phyloP scores from a whole-genome alignment of 1,284 basidiomycete species.

The Anthracocystis panici-leucophaei region DNA sequence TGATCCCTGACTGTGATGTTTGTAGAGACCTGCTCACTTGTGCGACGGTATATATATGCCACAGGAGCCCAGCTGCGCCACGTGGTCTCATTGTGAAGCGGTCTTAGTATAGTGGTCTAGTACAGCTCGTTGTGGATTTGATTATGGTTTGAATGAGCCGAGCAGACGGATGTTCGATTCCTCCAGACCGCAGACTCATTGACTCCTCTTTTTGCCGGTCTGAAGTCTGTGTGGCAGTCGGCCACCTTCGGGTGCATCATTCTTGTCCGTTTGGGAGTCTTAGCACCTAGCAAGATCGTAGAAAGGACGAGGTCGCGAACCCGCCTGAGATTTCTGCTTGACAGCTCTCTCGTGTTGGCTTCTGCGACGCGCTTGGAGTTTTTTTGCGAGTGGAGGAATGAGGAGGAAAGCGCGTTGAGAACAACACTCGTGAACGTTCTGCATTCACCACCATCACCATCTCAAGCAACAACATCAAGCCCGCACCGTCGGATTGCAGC shows the following conservation, averaged over 20 bases:
- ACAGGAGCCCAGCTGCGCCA: neutral
- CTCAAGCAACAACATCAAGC: neutral
- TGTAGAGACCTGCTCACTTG: no score
- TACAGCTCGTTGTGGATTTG: constrained; percentile 34
- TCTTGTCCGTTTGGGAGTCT: no score
- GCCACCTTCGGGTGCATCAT: no score
- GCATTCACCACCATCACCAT: neutral
- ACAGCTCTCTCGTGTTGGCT: neutral
- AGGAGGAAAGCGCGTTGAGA: constrained; percentile 12
- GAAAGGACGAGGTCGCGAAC: neutral
- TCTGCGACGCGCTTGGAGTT: neutral
- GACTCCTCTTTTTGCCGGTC: neutral
- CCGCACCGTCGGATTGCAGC: neutral
- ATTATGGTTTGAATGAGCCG: constrained; percentile 11
- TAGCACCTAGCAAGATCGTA: no score
- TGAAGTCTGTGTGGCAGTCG: neutral
- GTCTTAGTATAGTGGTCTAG: constrained; percentile 33
- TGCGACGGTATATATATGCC: no score
- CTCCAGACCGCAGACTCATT: constrained; percentile 21
- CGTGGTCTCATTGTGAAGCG: constrained; percentile 1
- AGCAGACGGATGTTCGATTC: constrained; percentile 51
- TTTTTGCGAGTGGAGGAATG: constrained; percentile 2
- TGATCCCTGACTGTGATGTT: neutral
- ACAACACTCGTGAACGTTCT: constrained; percentile 1
- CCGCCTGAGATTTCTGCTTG: neutral